Evolutionary conservation across 2,329 filamentous ascomycete species (phyloP).

Genomic region (Blumeria graminis): DNA sequence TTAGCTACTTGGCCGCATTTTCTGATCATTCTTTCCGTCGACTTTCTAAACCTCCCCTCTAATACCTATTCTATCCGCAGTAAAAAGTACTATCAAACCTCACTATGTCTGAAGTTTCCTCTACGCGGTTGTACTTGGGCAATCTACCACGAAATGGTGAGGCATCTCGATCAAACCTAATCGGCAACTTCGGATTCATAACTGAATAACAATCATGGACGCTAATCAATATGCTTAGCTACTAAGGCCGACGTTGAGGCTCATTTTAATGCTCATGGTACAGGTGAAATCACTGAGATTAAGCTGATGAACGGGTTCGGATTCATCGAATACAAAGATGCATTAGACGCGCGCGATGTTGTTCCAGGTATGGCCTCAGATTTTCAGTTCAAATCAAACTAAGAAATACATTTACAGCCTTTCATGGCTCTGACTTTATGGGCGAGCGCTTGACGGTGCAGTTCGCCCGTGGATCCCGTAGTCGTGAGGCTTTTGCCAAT

Average conservation of each 20-base stretch:
- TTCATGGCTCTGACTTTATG: constrained; percentile 96
- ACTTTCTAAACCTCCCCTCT: too few relatives aligned
- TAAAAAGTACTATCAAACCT: neutral
- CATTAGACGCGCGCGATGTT: constrained; percentile 93
- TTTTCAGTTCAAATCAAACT: constrained; percentile 4
- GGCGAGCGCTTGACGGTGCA: constrained; percentile 93
- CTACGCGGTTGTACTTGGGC: constrained; percentile 87
- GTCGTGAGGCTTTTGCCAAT: constrained; percentile 35
- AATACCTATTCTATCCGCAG: too few relatives aligned
- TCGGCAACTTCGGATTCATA: neutral
- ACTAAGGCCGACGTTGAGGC: constrained; percentile 92
- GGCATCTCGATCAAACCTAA: constrained; percentile 14
- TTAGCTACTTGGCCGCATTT: too few relatives aligned
- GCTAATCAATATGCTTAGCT: constrained; percentile 26
- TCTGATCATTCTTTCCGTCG: too few relatives aligned
- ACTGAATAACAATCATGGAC: neutral
- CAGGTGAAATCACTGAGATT: constrained; percentile 93
- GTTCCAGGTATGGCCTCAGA: constrained; percentile 55
- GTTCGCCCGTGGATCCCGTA: constrained; percentile 74
- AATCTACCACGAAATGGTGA: constrained; percentile 92
- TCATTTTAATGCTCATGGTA: constrained; percentile 88
- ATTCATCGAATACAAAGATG: constrained; percentile 98
- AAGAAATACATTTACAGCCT: constrained; percentile 12
- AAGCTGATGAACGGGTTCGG: constrained; percentile 99
- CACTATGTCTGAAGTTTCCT: constrained; percentile 62